Evolutionary conservation across 129 eudicot genomes (phyloP).

Genomic region (Smallanthus sonchifolius): DNA sequence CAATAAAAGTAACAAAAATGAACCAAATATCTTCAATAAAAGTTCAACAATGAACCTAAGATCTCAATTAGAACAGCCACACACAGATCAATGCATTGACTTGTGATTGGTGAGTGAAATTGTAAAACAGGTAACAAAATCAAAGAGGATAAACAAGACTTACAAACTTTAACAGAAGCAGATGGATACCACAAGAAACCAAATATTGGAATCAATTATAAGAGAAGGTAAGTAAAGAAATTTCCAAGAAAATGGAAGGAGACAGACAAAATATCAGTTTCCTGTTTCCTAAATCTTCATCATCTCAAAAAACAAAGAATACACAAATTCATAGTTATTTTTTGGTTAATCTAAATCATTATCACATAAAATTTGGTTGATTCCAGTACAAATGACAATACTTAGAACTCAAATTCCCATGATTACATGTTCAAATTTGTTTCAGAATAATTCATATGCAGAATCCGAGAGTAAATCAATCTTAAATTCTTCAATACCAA

Average conservation of each 20-base stretch:
- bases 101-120: background rate
- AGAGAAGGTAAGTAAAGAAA: background rate
- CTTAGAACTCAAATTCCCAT: background rate
- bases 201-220: background rate
- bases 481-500: background rate
- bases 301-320: background rate
- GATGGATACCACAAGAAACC: background rate
- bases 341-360: background rate
- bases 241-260: background rate
- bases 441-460: background rate
- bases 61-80: background rate
- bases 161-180: background rate
- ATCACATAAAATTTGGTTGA: background rate
- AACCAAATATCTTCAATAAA: background rate
- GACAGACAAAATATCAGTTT: background rate
- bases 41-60: background rate
- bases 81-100: background rate
- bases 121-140: background rate
- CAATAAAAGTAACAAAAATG: constrained; percentile 8
- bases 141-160: background rate
- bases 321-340: too few relatives aligned
- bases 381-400: background rate
- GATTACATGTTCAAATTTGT: background rate
- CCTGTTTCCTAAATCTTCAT: constrained; percentile 1
- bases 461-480: background rate